phyloP scores from a whole-genome alignment of 2,329 filamentous ascomycete genomes.

The Proliferodiscus dingleyae region DNA sequence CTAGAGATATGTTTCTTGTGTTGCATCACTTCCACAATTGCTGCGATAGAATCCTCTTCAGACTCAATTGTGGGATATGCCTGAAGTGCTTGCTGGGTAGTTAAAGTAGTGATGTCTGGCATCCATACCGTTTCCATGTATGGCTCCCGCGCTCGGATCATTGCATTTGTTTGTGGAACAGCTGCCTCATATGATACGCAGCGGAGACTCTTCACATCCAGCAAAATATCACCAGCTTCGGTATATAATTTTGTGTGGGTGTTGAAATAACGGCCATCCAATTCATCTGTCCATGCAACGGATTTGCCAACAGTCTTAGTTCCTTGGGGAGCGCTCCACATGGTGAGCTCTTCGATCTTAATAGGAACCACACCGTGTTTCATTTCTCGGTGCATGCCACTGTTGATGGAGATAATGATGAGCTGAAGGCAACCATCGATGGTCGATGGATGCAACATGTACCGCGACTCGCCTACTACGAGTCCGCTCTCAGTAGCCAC shows the following conservation, averaged over 20 bases:
- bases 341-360: constrained; percentile 25
- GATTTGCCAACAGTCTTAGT: not conserved
- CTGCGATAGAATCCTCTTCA: not conserved
- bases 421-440: constrained; percentile 52
- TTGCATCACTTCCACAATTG: not conserved
- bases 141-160: not conserved
- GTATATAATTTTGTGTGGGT: not conserved
- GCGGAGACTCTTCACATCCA: not conserved
- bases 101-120: not conserved
- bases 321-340: constrained; percentile 17
- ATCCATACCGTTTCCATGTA: not conserved
- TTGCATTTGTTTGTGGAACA: not conserved
- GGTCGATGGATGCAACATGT: constrained; percentile 49
- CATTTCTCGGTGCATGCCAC: constrained; percentile 29
- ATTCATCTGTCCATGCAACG: not conserved
- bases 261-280: constrained; percentile 1
- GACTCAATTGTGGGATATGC: not conserved
- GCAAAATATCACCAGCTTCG: not conserved
- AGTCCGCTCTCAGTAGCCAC: constrained; percentile 8
- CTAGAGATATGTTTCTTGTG: not conserved
- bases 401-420: constrained; percentile 31
- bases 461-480: constrained; percentile 32
- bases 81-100: not conserved
- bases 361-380: constrained; percentile 31
- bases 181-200: not conserved